A percentile compares a stretch with the other conserved stretches of the same genome.
Conservation (phyloP, 805 yeast genomes). For the Yamadazyma olivae region DNA sequence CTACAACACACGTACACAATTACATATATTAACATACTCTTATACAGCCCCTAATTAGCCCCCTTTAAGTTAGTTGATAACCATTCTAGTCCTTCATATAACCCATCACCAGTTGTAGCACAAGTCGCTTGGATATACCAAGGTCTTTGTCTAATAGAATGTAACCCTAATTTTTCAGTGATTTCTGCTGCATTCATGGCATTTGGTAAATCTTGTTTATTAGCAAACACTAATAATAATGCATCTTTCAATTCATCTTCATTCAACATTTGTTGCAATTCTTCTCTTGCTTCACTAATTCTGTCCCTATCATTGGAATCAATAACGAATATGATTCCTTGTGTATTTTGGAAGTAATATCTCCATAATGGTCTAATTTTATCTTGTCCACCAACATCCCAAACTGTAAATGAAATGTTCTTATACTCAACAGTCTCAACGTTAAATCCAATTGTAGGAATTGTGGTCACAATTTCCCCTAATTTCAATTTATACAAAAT, state of each 20-base stretch:
- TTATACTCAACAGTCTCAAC: slow-evolving; percentile 43
- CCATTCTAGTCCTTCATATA: slow-evolving; percentile 39
- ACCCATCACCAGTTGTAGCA: slow-evolving; percentile 40
- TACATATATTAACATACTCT: no score
- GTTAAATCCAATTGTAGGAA: slow-evolving; percentile 43
- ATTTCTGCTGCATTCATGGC: slow-evolving; percentile 45
- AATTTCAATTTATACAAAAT: slow-evolving; percentile 41
- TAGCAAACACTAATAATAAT: slow-evolving; percentile 37
- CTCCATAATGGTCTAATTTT: slow-evolving; percentile 44
- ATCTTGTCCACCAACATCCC: slow-evolving; percentile 46
- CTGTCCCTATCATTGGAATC: slow-evolving; percentile 44
- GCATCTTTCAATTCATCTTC: slow-evolving; percentile 44
- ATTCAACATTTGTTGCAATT: slow-evolving; percentile 42
- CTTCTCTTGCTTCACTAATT: slow-evolving; percentile 41
- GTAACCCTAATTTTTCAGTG: slow-evolving; percentile 42
- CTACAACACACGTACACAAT: no score
- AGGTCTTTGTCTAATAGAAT: slow-evolving; percentile 41
- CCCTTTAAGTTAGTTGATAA: slow-evolving; percentile 32
- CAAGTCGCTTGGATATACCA: slow-evolving; percentile 44
- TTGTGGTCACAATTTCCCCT: slow-evolving; percentile 42
- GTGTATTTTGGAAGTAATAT: slow-evolving; percentile 43
- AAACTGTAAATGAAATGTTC: slow-evolving; percentile 41
- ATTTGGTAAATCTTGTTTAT: slow-evolving; percentile 43
- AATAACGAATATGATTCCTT: slow-evolving; percentile 41
- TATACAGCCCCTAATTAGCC: background rate